Evolutionary conservation across 1,284 basidiomycete species (phyloP).

Genomic region (Naganishia sp.): DNA sequence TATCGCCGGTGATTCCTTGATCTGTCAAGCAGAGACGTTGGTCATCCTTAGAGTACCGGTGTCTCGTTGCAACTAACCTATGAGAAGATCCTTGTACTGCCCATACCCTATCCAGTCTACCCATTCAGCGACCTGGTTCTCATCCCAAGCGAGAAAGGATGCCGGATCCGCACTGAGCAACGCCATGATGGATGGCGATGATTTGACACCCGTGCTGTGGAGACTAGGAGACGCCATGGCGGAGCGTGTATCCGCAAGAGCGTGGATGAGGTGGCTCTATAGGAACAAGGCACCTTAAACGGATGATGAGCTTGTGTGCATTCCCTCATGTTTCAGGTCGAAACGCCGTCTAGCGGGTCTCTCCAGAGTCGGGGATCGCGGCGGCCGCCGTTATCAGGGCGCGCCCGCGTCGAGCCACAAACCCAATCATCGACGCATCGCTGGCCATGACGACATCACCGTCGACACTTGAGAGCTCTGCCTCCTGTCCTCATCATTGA

Average conservation of each 20-base stretch:
- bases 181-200: constrained; percentile 13
- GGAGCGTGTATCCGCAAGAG: no score
- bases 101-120: constrained; percentile 71
- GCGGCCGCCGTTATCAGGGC: not conserved
- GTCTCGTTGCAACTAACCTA: constrained; percentile 48
- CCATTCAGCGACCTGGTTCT: constrained; percentile 75
- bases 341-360: not conserved
- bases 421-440: constrained; percentile 7
- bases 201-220: not conserved
- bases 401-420: not conserved
- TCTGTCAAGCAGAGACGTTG: constrained; percentile 58
- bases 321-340: constrained; percentile 3
- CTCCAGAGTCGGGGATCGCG: not conserved
- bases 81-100: constrained; percentile 67
- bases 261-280: not conserved
- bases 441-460: constrained; percentile 26
- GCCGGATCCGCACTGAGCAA: constrained; percentile 8
- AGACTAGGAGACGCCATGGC: not conserved
- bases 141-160: constrained; percentile 68
- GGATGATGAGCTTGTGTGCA: not conserved
- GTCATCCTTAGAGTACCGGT: no score
- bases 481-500: not conserved
- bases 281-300: not conserved
- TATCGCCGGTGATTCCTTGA: constrained; percentile 85
- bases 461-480: not conserved